A percentile compares a stretch with the other conserved stretches of the same genome.
These are phyloP conservation scores for Rhizopogon rudus DNA, from an alignment of 768 basidiomycete genomes.

Conservation along the genomic window DNA sequence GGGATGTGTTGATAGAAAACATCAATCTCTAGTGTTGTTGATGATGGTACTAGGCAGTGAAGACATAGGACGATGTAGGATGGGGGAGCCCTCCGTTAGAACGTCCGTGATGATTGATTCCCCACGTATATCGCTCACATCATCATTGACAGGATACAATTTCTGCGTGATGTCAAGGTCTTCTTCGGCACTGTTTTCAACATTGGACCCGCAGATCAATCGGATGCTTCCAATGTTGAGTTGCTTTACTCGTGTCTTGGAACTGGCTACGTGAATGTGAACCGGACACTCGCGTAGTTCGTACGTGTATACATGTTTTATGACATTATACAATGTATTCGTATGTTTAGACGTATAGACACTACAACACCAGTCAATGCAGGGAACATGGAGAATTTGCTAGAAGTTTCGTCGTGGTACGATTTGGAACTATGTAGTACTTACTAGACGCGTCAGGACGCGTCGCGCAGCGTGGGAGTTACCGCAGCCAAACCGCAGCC, in stretches of 20 bases:
- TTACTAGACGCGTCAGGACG: too few relatives aligned
- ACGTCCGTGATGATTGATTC: slow-evolving; percentile 47
- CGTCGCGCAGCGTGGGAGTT: too few relatives aligned
- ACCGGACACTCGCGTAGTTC: slow-evolving; percentile 61
- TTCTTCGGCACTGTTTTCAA: slow-evolving; percentile 96
- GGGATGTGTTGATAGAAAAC: slow-evolving; percentile 88
- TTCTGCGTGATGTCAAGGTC: slow-evolving; percentile 73
- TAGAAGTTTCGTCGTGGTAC: too few relatives aligned
- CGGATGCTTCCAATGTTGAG: slow-evolving; percentile 48
- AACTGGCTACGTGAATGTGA: slow-evolving; percentile 86
- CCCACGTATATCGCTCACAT: slow-evolving; percentile 1
- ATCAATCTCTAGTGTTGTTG: slow-evolving; percentile 80
- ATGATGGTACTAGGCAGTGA: slow-evolving; percentile 97
- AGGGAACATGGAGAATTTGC: too few relatives aligned
- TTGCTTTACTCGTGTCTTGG: slow-evolving; percentile 89
- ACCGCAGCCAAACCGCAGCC: too few relatives aligned
- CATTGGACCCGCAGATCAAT: slow-evolving; percentile 57
- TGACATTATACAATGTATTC: too few relatives aligned
- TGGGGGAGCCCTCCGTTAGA: slow-evolving; percentile 78
- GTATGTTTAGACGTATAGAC: too few relatives aligned
- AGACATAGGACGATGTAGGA: slow-evolving; percentile 86
- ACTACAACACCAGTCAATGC: too few relatives aligned
- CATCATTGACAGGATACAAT: slow-evolving; percentile 66
- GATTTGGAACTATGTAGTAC: too few relatives aligned
- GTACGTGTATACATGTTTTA: background rate